Base-by-base conservation (phyloP, 371 early-diverging fungal species). In the Mortierella sp. region DNA sequence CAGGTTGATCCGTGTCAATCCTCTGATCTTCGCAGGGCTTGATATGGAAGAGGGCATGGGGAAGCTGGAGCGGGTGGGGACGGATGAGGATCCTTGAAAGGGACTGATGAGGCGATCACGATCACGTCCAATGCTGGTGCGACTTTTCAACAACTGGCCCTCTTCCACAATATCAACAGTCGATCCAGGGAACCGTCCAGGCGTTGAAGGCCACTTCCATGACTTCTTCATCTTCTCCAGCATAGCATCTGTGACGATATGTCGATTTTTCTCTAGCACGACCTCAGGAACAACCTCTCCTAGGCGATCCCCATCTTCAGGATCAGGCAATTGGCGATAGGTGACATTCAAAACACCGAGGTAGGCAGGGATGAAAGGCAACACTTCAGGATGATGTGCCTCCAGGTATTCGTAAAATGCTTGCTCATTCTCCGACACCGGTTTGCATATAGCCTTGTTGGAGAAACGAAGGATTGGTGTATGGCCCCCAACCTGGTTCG, bases 281-380 rank as follows among this genome's bases (percentile, higher is more conserved):
- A 94, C 91, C 72, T 86, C 89, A 2, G 91, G 91, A 1, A 86
- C 81, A 16, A 71, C 41, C 27, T 80, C 70, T 21, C 69, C 64
- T 41, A 67, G 73, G 27, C 62, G 44, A 9, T 59, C 70, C n/a
- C 64, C 74, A 34, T 70, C 60, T 28, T 70, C 79, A 8, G 76
- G 65, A n/a, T 80, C 79, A 8, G 67, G 67, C 9, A 79, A 66
- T 48, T 71, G 70, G 19, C 86, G 82, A 64, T 93, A 95, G 3
- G 93, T 93, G 57, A 98, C 96, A 72, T 96, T 98, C 27, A 98
- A 83, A 0, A 95, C 91, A 19, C 98, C 98, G 64, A 96, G 80
- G 71, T 96, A 98, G 39, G 90, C 91, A 8, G 97, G 93, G 19
- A 94, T 90, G 73, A 95, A 98, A 2, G 88, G 91, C 46, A 92